Evolutionary conservation across 2,329 filamentous ascomycete species (phyloP).

Genomic region (Exophiala viscosa): DNA sequence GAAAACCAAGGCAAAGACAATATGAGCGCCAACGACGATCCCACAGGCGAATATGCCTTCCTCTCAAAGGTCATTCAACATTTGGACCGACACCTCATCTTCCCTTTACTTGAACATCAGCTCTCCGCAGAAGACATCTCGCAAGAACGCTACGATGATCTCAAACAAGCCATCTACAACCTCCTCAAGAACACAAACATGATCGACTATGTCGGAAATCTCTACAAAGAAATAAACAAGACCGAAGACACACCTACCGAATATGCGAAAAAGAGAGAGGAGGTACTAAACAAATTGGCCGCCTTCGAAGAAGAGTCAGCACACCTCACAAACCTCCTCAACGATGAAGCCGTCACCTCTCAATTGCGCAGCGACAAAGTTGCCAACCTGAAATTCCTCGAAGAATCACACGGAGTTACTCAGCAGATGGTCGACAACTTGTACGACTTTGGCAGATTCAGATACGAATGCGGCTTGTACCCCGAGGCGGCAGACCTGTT

Average conservation of each 20-base stretch:
- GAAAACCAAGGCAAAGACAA: conserved; percentile 3
- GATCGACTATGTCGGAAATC: conserved; percentile 91
- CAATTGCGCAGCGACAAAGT: conserved; percentile 95
- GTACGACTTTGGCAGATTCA: conserved; percentile 93
- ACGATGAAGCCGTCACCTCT: conserved; percentile 82
- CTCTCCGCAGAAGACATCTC: conserved; percentile 76
- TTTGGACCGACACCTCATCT: conserved; percentile 94
- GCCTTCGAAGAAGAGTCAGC: conserved; percentile 80
- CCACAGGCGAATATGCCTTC: conserved; percentile 68
- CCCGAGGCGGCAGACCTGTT: conserved; percentile 83
- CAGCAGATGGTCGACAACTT: conserved; percentile 93
- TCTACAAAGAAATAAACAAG: conserved; percentile 85
- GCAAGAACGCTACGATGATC: conserved; percentile 59
- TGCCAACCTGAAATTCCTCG: conserved; percentile 95
- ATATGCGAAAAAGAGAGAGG: conserved; percentile 83
- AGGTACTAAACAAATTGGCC: conserved; percentile 77
- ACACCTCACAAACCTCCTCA: conserved; percentile 83
- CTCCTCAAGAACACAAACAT: conserved; percentile 97
- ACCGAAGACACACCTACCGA: conserved; percentile 74
- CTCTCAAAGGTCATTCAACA: conserved; percentile 85
- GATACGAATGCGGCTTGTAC: conserved; percentile 97
- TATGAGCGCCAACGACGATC: conserved; percentile 37
- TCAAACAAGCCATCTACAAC: conserved; percentile 84
- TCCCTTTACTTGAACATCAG: conserved; percentile 90
- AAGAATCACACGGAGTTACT: conserved; percentile 93